phyloP scores from a whole-genome alignment of 306 rosid genomes.

The Amphicarpaea edgeworthii region DNA sequence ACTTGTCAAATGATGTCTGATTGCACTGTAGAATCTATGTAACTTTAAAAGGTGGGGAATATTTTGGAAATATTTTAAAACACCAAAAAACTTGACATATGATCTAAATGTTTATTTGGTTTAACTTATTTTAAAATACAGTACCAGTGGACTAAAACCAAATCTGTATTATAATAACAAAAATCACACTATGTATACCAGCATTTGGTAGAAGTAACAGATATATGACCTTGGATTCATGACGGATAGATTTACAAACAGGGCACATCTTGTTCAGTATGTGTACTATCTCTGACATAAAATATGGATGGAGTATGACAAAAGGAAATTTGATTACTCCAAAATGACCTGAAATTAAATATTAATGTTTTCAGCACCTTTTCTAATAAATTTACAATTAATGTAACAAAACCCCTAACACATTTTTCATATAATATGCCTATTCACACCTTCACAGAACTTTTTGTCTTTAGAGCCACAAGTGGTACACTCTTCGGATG shows the following conservation, averaged over 20 bases:
- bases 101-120: not conserved
- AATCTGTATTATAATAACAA: not conserved
- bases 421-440: conserved; percentile 36
- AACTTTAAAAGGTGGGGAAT: conserved; percentile 17
- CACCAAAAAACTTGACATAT: conserved; percentile 1
- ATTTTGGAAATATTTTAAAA: conserved; percentile 17
- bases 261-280: conserved; percentile 89
- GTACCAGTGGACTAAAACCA: conserved; percentile 22
- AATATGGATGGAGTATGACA: conserved; percentile 78
- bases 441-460: conserved; percentile 75
- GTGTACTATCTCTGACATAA: conserved; percentile 74
- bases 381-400: conserved; percentile 22
- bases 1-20: not conserved
- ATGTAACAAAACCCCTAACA: conserved; percentile 32
- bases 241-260: conserved; percentile 74
- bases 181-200: not conserved
- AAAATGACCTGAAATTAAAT: conserved; percentile 79
- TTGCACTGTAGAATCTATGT: conserved; percentile 24
- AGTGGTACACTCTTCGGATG: conserved; percentile 68
- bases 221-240: conserved; percentile 76
- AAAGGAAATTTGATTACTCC: conserved; percentile 79
- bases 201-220: conserved; percentile 43
- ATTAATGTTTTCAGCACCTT: conserved; percentile 45
- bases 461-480: conserved; percentile 71
- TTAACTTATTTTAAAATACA: not conserved